Conservation (phyloP, 768 basidiomycete species). For the Mycena pura region DNA sequence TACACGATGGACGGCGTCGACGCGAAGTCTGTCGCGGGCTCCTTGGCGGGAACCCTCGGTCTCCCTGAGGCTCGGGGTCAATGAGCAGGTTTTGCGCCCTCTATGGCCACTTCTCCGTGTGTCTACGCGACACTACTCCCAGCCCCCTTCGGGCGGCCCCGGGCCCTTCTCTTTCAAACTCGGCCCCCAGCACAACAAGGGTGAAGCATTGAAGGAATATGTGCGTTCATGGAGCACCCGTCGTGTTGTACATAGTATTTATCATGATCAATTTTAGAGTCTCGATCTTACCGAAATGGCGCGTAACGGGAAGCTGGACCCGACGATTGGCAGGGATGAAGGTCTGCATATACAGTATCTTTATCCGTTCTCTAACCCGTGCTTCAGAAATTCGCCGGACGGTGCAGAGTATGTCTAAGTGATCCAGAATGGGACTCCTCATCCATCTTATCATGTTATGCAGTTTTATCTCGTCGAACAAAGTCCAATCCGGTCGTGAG, state of each 20-base stretch:
- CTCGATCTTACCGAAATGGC: conserved; percentile 87
- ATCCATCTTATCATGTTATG: not conserved
- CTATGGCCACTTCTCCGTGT: not conserved
- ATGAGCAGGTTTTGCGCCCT: not conserved
- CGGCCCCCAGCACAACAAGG: conserved; percentile 73
- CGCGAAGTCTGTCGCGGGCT: not conserved
- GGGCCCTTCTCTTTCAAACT: conserved; percentile 47
- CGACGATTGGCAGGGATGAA: conserved; percentile 89
- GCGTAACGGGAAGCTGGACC: conserved; percentile 85
- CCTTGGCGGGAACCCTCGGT: not conserved
- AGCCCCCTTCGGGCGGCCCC: conserved; percentile 44
- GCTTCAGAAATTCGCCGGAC: conserved; percentile 81
- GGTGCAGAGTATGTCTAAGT: conserved; percentile 74
- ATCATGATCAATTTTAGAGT: conserved; percentile 52
- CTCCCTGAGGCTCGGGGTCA: not conserved
- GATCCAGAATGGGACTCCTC: not conserved
- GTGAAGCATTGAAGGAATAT: conserved; percentile 86
- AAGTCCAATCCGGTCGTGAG: conserved; percentile 91
- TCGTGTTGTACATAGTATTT: not conserved
- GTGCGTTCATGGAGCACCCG: conserved; percentile 34
- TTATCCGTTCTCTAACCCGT: not conserved
- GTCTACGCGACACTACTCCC: conserved; percentile 50
- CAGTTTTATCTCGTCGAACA: conserved; percentile 85
- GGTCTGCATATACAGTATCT: conserved; percentile 45
- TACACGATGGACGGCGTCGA: not conserved